Base-by-base conservation (phyloP, 2,329 filamentous ascomycete genomes). In the Leptographium flavum region DNA sequence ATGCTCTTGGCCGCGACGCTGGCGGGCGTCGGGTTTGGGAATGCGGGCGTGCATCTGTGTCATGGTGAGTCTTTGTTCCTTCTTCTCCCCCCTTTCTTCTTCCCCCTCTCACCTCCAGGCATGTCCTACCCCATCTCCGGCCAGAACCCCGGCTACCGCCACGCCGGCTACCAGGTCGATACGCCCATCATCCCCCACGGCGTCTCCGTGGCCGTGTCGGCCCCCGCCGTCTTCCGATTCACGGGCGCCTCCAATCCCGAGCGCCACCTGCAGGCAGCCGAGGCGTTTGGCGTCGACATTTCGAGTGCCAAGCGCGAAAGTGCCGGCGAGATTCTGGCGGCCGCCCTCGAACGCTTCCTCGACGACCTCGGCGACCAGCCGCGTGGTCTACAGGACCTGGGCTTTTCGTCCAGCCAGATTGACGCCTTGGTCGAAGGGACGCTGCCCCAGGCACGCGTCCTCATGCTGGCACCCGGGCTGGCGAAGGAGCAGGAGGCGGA, bases 101-200 rank as follows among this genome's bases (percentile, higher is more conserved):
- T 30, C n/a, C 15, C 22, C 23, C 31, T 37, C 23, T 45, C 9
- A 15, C 25, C 19, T 19, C 5, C 25, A 79, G 75, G 90, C 59
- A 96, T 98, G 90, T 93, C 85, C 22, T 98, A 98, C 58, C 92
- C 92, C 17, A 94, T 98, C 57, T 94, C 87, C 1, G 86, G 87
- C 27, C 88, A 95, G 60, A 98, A 98, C 60, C 86, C 85, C 0
- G 81, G 83, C 5, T 96, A 96, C 65, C 80, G 79, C 56, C 92
- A 98, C 59, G 63, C 73, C 0, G 92, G 92, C n/a, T 98, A 98
- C 62, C 68, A 81, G 2, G 79, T 94, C 8, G 64, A 76, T 23
- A 60, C 72, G 27, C 78, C 84, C 10, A 83, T 98, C 55, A 96
- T 98, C 57, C 92, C 92, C 0, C 92, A 98, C 61, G 92, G 92